Evolutionary conservation across 306 rosid species (phyloP), one percentile per base, ranked within the genome.

Genomic region (Vigna unguiculata): DNA sequence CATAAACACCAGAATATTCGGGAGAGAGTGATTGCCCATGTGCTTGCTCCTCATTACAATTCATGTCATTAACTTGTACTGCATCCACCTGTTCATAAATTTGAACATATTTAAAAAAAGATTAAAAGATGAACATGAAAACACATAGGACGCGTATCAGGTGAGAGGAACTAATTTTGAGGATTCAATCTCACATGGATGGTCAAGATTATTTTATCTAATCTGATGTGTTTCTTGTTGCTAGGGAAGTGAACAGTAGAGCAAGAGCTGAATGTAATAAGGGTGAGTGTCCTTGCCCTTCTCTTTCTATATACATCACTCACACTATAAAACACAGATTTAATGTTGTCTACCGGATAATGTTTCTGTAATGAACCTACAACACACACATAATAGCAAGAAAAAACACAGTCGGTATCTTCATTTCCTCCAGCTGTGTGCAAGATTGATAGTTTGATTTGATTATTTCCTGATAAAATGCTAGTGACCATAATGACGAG

Each of bases 81-180:
- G 80, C 51, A 64, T 80, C 88, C 88, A 85, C 89, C 98, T 95
- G 92, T 61, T 64, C 75, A 34, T 48, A 25, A 71, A 78, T 52
- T 80, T 17, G 49, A 81, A 70, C 47, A 78, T n/a, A 38, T 67
- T 61, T 19, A 71, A 78, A 75, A 78, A 75, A 70, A 73, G 41
- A 38, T 1, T 5, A 28, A 5, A 72, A 28, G 48, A 38, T 22
- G 5, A 76, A 64, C 30, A 38, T 11, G 46, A n/a, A 19, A n/a
- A 41, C 54, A 45, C 9, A 41, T 17, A 12, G 4, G 71, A 65
- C 41, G 28, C 20, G 32, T 17, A 61, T 34, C 28, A 64, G 49
- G 51, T 17, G 48, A 63, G 28, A 9, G 48, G 45, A n/a, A 14
- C 71, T 5, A 65, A 41, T 43, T 4, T 41, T 19, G 19, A 43